Evolutionary conservation across 192 early-diverging fungal genomes (phyloP), one percentile per base, ranked within the genome.

Genomic region (Coemansia sp.): DNA sequence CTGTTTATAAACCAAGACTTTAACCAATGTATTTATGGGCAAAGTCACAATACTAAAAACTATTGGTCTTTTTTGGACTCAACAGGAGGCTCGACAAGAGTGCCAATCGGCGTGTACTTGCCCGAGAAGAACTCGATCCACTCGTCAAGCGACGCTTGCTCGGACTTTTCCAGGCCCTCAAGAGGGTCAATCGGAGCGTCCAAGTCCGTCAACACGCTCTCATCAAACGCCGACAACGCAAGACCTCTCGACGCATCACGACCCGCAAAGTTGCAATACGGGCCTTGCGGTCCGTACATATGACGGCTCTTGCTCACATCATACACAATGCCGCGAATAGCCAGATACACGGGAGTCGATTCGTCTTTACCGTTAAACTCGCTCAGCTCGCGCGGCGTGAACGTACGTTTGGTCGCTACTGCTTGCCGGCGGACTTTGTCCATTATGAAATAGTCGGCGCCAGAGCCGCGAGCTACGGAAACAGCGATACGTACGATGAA

Each of bases 221-320:
- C 76, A 62, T 94, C 92, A 68, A 98, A 96, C 49, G 90, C 91
- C 59, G 91, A 83, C 70, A 94, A 89, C 38, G 94, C 91, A 59
- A 98, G 76, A 0, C 96, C 94, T 29, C 96, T 86, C 17, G 93
- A 95, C 14, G 96, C 94, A 82, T 98, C 96, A n/a, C 90, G 87
- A 2, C 96, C 96, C 6, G 94, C 89, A 87, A 97, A 98, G 84
- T 94, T 96, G 27, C 87, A 90, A 67, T 98, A 98, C n/a, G 91
- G 93, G 4, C 94, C 94, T 7, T 47, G 74, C 31, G 96, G 96
- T 0, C 96, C 96, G 71, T 98, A 98, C 75, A 98, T 96, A 31
- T 80, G 83, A 25, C 86, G 82, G 23, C 93, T 91, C 23, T 77
- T 69, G 3, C 91, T 87, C 27, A 98, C 96, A 71, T 98, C 94